Base-by-base conservation (phyloP, 495 filamentous ascomycete species). In the Daldinia grandis region DNA sequence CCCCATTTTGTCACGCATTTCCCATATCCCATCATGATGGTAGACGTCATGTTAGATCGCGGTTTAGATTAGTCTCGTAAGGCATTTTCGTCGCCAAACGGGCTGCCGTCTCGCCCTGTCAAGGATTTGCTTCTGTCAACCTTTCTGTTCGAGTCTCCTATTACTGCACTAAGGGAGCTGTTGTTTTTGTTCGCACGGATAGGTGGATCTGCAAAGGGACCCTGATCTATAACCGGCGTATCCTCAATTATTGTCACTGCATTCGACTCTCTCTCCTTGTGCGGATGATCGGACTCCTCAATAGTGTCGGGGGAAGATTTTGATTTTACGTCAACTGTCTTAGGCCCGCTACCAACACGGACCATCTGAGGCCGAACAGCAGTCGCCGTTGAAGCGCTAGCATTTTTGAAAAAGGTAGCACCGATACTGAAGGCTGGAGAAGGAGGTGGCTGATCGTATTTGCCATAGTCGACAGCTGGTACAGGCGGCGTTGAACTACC, bases 321-420 rank as follows among this genome's bases (percentile, higher is more conserved):
- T 7, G 77, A 62, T 30, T 79, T 77, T 30, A 78, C 73, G 1
- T 76, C 77, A 6, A 80, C 65, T 70, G 82, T 85, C 76, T 86
- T 85, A 17, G 70, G 76, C 5, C 77, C 81, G 58, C 81, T 85
- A 21, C 82, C 81, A n/a, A 87, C 82, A 27, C 83, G 81, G 15
- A 88, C 80, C 55, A 87, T 80, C 73, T 86, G 84, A 38, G 86
- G 85, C 21, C 81, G 80, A 5, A 84, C 82, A 9, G 82, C 82
- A 4, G 82, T 86, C 5, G 85, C 86, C 0, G 82, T 85, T 49
- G 80, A 77, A 35, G 84, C 82, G 68, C 77, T 86, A 40, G 84
- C 86, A 61, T 84, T 87, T 77, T 88, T 89, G 57, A 90, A 73
- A 78, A 90, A 90, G 6, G 87, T 89, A 15, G 87, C 88, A 5